Evolutionary conservation across 805 yeast genomes (phyloP), one percentile per base, ranked within the genome.

Genomic region (Middelhovenomyces tepae): DNA sequence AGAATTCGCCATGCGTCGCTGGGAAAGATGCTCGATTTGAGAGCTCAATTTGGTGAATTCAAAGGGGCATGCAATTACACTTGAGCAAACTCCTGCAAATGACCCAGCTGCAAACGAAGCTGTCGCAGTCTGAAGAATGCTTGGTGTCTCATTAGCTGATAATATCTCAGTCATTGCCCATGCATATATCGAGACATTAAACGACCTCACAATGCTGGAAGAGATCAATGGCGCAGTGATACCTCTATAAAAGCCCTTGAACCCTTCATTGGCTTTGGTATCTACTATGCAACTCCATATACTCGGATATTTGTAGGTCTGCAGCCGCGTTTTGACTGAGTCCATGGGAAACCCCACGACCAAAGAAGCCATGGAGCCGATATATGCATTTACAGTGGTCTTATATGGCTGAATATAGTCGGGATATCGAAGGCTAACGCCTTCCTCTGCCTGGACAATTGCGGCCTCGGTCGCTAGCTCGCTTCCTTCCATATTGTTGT

Each of bases 321-420:
- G 95, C 75, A 81, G 76, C 39, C 94, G 63, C 0, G 94, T 85
- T 54, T 84, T 84, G 38, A 85, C 64, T n/a, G 91, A 78, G 51
- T 84, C 95, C 31, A 84, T 56, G 1, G 95, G 95, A 48, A 76
- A 84, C 13, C 91, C 93, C n/a, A 75, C 67, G 3, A 73, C 61
- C 1, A 86, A 78, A 13, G 86, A 67, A 8, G 69, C 54, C 27
- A 78, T 54, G 0, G 86, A 76, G 2, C 87, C 62, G 0, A 73
- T 55, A 43, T 75, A 79, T 1, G 91, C 82, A 32, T 28, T 34
- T 11, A 28, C 16, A 7, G 36, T 5, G 21, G 34, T 25, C 22
- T 22, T 14, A 7, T 18, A 15, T n/a, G 28, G 36, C 22, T 28
- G 21, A 9, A 33, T 19, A 16, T 18, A 31, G 14, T 23, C 9